Evolutionary conservation across 768 basidiomycete species (phyloP).

Genomic region (Heimioporus sp.): DNA sequence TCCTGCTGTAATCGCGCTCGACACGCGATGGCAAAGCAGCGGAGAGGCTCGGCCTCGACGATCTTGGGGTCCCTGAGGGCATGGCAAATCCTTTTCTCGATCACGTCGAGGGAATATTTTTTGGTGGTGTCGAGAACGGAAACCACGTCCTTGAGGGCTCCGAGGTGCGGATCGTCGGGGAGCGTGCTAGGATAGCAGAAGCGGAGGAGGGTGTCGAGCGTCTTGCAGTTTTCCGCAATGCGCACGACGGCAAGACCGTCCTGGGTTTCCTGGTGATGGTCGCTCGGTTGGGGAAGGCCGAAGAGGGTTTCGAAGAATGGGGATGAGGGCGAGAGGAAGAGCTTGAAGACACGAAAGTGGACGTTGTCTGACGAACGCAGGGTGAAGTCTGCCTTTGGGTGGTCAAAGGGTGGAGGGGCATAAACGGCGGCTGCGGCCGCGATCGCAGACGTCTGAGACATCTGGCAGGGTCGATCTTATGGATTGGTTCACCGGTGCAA

Average conservation of each 20-base stretch:
- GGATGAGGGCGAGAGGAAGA: constrained; percentile 32
- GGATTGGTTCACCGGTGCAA: no score
- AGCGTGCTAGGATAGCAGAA: constrained; percentile 26
- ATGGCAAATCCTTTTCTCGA: constrained; percentile 15
- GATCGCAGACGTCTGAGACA: no score
- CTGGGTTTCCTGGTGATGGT: constrained; percentile 6
- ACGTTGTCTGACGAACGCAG: constrained; percentile 27
- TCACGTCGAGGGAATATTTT: constrained; percentile 17
- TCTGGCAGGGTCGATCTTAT: no score
- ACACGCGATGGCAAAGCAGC: constrained; percentile 31
- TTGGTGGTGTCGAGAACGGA: constrained; percentile 9
- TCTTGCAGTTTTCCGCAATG: constrained; percentile 18
- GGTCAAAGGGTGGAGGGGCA: constrained; percentile 22
- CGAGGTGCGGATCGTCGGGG: constrained; percentile 19
- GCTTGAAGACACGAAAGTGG: constrained; percentile 31
- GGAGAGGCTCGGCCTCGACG: constrained; percentile 22
- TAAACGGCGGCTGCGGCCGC: background rate
- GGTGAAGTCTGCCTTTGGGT: constrained; percentile 22
- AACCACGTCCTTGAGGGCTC: constrained; percentile 2
- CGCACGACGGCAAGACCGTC: constrained; percentile 20
- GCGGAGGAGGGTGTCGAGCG: constrained; percentile 19
- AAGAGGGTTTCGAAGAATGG: constrained; percentile 36
- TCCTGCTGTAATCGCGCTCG: constrained; percentile 19
- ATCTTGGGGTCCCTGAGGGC: constrained; percentile 18
- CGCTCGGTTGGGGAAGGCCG: constrained; percentile 19